Base-by-base conservation (phyloP, 306 rosid genomes). In the Carpinus viminea region DNA sequence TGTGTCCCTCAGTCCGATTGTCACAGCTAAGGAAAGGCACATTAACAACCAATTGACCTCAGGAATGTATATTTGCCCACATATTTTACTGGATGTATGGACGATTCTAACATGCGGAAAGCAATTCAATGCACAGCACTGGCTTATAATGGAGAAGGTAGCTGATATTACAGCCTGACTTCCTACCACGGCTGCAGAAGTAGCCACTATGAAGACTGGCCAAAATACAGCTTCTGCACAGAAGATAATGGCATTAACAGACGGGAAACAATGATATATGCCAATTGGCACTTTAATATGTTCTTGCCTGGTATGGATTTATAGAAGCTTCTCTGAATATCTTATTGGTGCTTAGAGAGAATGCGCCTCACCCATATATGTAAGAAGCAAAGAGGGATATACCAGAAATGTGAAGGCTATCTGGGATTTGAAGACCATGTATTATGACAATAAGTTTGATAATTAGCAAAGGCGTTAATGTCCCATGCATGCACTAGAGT, bases 351-450 rank as follows among this genome's bases (percentile, higher is more conserved):
- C 84, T 85, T 88, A 36, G 97, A 86, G 77, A 92, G 92, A 78
- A 92, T 74, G 97, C 97, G 77, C 97, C 87, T 92, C 92, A 12
- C 97, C 97, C 92, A 90, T 87, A 82, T 87, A 92, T 13, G 92
- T 88, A 69, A 92, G 86, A 66, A 90, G 76, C 83, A 92, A 85
- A 46, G 88, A 88, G 43, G 97, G 94, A 76, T 90, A 92, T 53
- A 90, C 91, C 17, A 90, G 78, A 73, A 78, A 86, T 9, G 91
- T 90, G 88, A 92, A 90, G 76, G 97, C 97, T 76, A 92, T 66
- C 97, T 92, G 92, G 70, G 77, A 84, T 78, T 76, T 31, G 69
- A 82, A 81, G 20, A 52, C n/a, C 62, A 74, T 61, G 41, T 36
- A 43, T 18, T 69, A 26, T 7, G 45, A 78, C 57, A 76, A 43